phyloP scores from a whole-genome alignment of 306 rosid genomes.

The Sphenostylis stenocarpa region DNA sequence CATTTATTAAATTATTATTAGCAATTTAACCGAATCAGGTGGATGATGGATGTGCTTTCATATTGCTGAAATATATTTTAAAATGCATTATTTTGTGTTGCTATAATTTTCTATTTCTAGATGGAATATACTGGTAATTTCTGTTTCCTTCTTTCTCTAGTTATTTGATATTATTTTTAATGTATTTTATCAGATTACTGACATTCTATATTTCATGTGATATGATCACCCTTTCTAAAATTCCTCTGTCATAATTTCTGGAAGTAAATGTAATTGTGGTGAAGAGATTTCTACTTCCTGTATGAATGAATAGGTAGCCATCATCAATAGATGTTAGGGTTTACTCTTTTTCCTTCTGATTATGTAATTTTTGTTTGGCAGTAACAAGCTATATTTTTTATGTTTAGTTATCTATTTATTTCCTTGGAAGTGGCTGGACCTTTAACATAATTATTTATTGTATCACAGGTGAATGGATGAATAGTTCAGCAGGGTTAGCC shows the following conservation, averaged over 20 bases:
- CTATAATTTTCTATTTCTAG: not conserved
- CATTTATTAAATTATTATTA: not conserved
- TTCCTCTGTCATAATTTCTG: constrained; percentile 7
- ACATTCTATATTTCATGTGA: constrained; percentile 1
- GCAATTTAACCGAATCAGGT: not conserved
- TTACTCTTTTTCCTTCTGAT: constrained; percentile 12
- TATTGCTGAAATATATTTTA: not conserved
- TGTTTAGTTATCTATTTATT: not conserved
- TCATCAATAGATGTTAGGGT: not conserved
- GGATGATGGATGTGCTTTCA: not conserved
- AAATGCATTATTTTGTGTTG: not conserved
- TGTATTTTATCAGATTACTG: not conserved
- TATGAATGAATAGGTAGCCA: not conserved
- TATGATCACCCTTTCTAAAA: not conserved
- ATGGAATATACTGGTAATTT: not conserved
- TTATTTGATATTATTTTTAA: not conserved
- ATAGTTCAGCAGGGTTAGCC: constrained; percentile 91
- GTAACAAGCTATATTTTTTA: not conserved
- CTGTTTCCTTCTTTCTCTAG: not conserved
- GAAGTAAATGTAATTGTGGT: not conserved
- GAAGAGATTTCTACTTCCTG: constrained; percentile 8
- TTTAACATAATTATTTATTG: constrained; percentile 16
- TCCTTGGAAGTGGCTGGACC: not conserved
- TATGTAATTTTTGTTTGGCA: not conserved
- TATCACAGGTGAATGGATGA: constrained; percentile 95